A percentile compares a stretch with the other conserved stretches of the same genome.
phyloP scores from a whole-genome alignment of 768 basidiomycete species.

The Tulasnella sp. region DNA sequence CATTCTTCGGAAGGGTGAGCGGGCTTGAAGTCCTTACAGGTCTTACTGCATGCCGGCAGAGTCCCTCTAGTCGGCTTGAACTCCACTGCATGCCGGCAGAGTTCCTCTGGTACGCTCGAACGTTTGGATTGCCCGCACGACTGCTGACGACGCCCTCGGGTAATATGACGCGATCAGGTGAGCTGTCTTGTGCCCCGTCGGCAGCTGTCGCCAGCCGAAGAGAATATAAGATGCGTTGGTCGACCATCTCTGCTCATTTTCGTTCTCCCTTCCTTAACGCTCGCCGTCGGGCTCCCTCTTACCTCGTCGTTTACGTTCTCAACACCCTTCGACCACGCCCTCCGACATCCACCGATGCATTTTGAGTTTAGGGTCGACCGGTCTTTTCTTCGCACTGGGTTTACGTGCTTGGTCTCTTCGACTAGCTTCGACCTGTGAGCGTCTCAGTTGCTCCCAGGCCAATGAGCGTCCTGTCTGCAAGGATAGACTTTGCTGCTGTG shows the following conservation, averaged over 20 bases:
- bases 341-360: constrained; percentile 1
- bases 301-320: background rate
- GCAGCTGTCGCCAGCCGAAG: background rate
- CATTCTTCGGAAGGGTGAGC: background rate
- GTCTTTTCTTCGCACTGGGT: background rate
- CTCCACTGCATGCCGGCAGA: background rate
- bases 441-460: background rate
- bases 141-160: background rate
- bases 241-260: background rate
- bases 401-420: background rate
- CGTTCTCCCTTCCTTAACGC: background rate
- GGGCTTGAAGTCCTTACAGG: background rate
- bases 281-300: background rate
- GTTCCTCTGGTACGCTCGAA: background rate
- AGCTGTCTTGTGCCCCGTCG: background rate
- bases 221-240: background rate
- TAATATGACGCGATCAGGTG: constrained; percentile 2
- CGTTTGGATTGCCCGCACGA: background rate
- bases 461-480: background rate
- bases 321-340: constrained; percentile 1
- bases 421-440: no score
- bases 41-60: background rate
- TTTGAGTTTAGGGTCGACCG: background rate
- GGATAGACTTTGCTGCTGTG: background rate
- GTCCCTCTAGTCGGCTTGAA: background rate